Percentiles rank a stretch among this genome's conserved stretches.
Evolutionary conservation across 2,329 filamentous ascomycete species (phyloP).

Genomic region (Bipolaris sorokiniana): DNA sequence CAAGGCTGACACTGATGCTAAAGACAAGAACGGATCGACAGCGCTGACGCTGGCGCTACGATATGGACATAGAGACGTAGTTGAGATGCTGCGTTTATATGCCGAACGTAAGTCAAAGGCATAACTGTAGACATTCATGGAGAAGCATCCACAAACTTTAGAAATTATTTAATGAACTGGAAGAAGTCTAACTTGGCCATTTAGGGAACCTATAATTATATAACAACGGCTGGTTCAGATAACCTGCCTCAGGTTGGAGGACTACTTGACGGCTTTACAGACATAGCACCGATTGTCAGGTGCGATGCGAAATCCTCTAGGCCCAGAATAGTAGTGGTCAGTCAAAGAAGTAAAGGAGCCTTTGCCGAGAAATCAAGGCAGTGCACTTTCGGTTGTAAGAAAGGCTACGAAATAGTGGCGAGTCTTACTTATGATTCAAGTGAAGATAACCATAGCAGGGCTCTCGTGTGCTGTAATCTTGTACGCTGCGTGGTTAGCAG

Average conservation of each 20-base stretch:
- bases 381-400: conserved; percentile 38
- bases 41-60: background rate
- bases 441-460: conserved; percentile 40
- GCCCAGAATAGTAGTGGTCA: conserved; percentile 34
- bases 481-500: conserved; percentile 47
- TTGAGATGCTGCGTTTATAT: conserved; percentile 7
- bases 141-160: background rate
- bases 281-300: conserved; percentile 32
- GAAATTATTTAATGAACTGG: background rate
- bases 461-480: conserved; percentile 39
- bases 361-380: conserved; percentile 43
- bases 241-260: conserved; percentile 33
- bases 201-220: conserved; percentile 39
- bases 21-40: background rate
- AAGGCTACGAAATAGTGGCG: conserved; percentile 24
- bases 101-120: background rate
- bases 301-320: conserved; percentile 40
- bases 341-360: conserved; percentile 40
- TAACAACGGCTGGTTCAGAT: conserved; percentile 35
- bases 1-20: background rate
- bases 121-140: background rate
- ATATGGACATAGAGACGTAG: background rate
- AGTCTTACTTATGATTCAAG: conserved; percentile 41
- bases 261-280: conserved; percentile 31
- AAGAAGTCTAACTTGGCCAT: conserved; percentile 20